Evolutionary conservation across 2,329 filamentous ascomycete genomes (phyloP), one percentile per base, ranked within the genome.

Genomic region (Fusarium citri): DNA sequence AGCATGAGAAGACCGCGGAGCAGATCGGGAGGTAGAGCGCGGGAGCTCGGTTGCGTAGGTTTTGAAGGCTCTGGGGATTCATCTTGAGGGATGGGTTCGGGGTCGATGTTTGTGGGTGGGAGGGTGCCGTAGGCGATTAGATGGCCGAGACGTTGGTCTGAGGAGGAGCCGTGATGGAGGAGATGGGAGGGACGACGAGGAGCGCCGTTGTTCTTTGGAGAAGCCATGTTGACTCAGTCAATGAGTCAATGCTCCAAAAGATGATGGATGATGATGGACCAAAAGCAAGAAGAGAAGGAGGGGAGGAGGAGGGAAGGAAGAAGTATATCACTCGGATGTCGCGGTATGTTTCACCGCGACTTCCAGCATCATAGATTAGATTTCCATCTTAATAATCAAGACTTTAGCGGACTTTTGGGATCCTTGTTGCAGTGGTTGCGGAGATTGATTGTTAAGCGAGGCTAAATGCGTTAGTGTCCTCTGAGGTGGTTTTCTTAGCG

Each of bases 1-100:
- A 78, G 72, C 80, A 83, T 83, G n/a, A 84, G 74, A 4, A 83
- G 70, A 30, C 83, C 83, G 34, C 83, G 81, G 8, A 84, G 74
- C 18, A 84, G 75, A 59, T 84, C 83, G 5, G 83, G 83, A 1
- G 80, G 82, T 8, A 84, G 72, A 25, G 78, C 80, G 25, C 83
- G 78, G 7, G 72, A 58, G 59, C 60, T 54, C 25, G 66, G 64
- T n/a, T 69, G 68, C 12, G 68, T 56, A 8, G 67, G 66, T 18
- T 71, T 71, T 9, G 73, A 49, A 3, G 70, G 69, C 6, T 59
- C 47, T 18, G 69, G 67, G 4, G 30, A n/a, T 15, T 41, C 54
- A 49, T 51, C 31, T 51, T 51, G 23, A 6, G 20, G 23, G 12
- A 26, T 18, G 15, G 23, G 49, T 28, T 37, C 34, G 34, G 34